Conservation (phyloP, 2,329 filamentous ascomycete species). For the Pyrenochaeta sp. region DNA sequence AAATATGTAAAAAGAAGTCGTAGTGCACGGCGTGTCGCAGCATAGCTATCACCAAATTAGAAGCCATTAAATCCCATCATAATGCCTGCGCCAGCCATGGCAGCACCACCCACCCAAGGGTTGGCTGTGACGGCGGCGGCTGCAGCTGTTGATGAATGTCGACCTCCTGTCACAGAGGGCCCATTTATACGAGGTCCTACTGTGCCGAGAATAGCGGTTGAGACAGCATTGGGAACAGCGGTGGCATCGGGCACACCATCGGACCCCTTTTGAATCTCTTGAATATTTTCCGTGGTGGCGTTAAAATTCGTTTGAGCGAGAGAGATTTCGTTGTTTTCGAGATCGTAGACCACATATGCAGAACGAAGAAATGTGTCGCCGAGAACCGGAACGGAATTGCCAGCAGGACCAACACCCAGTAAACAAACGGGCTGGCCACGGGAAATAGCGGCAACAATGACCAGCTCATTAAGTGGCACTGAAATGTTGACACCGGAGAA, state of each 20-base stretch:
- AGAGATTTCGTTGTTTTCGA: conserved; percentile 66
- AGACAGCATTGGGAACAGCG: conserved; percentile 59
- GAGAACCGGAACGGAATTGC: conserved; percentile 58
- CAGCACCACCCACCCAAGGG: conserved; percentile 41
- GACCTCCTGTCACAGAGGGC: conserved; percentile 25
- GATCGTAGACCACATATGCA: conserved; percentile 69
- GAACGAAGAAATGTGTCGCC: conserved; percentile 70
- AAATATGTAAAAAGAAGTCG: too few relatives aligned
- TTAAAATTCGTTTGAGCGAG: conserved; percentile 69
- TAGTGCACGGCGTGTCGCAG: too few relatives aligned
- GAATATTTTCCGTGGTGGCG: conserved; percentile 56
- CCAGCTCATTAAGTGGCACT: conserved; percentile 63
- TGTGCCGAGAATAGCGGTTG: conserved; percentile 52
- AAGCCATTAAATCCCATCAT: conserved; percentile 44
- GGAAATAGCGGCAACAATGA: conserved; percentile 58
- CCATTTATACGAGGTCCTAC: conserved; percentile 54
- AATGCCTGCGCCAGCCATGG: conserved; percentile 37
- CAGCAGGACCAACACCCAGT: conserved; percentile 59
- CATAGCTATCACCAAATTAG: too few relatives aligned
- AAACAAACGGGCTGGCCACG: conserved; percentile 55
- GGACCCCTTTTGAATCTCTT: conserved; percentile 61
- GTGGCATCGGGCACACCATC: conserved; percentile 62
- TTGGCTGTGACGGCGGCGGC: conserved; percentile 32
- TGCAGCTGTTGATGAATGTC: conserved; percentile 10
- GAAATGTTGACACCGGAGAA: conserved; percentile 64